phyloP scores from a whole-genome alignment of 768 basidiomycete genomes.

The Mycena belliarum region DNA sequence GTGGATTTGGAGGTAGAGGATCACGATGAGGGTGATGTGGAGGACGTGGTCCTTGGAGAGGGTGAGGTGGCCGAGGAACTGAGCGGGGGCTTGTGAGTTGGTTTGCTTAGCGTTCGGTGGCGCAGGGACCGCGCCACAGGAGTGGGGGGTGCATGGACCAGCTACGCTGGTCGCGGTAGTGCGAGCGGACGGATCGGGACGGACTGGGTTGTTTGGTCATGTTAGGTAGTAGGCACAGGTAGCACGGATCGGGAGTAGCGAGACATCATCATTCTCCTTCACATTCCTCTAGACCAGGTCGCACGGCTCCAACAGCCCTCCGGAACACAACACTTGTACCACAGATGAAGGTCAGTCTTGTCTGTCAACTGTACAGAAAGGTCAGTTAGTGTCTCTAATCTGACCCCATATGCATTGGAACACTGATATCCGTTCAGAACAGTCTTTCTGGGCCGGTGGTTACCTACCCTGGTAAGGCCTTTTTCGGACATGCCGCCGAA shows the following conservation, averaged over 20 bases:
- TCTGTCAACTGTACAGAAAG: no score
- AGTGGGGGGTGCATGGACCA: conserved; percentile 1
- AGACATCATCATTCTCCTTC: background rate
- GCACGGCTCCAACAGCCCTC: background rate
- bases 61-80: background rate
- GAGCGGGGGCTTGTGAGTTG: background rate
- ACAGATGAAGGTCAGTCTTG: no score
- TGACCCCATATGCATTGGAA: no score
- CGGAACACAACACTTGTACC: no score
- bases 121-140: conserved; percentile 1
- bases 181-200: background rate
- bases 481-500: no score
- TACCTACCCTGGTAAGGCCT: no score
- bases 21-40: background rate
- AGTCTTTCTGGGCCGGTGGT: no score
- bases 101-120: background rate
- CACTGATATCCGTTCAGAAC: no score
- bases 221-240: background rate
- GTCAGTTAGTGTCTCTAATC: no score
- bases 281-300: background rate
- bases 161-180: conserved; percentile 1
- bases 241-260: background rate
- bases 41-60: background rate
- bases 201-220: background rate
- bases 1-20: background rate